These are phyloP conservation scores for Arachnomyces sp. DNA, from an alignment of 2,329 filamentous ascomycete genomes.

Conservation along the genomic window DNA sequence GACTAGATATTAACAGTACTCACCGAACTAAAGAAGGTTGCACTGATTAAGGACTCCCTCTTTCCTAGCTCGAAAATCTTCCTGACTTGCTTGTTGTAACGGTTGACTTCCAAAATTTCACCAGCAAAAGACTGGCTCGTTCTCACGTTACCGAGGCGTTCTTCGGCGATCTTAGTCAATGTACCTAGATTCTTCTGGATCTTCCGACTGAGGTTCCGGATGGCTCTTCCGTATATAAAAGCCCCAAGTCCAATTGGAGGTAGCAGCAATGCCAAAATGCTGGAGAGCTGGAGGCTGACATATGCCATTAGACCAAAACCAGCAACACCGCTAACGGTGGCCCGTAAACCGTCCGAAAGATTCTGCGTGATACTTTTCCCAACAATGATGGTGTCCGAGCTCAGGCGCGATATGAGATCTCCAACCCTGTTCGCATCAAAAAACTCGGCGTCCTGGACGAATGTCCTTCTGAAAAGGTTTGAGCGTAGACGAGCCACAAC, in stretches of 20 bases:
- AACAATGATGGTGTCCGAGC: conserved; percentile 94
- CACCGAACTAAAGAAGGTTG: conserved; percentile 71
- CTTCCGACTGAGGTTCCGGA: conserved; percentile 79
- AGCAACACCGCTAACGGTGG: conserved; percentile 79
- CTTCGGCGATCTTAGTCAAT: conserved; percentile 93
- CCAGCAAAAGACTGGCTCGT: conserved; percentile 95
- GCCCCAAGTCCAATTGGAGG: conserved; percentile 85
- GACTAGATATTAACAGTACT: conserved; percentile 15
- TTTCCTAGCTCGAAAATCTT: conserved; percentile 86
- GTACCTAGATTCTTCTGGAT: conserved; percentile 92
- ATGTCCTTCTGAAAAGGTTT: conserved; percentile 82
- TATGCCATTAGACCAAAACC: conserved; percentile 94
- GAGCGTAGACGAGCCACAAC: conserved; percentile 86
- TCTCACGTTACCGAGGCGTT: conserved; percentile 91
- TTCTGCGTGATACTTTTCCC: conserved; percentile 99
- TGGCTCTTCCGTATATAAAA: conserved; percentile 82
- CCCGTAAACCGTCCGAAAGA: conserved; percentile 86
- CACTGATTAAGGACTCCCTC: conserved; percentile 77
- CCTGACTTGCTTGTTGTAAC: conserved; percentile 87
- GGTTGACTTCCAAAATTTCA: conserved; percentile 77
- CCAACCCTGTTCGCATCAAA: conserved; percentile 97
- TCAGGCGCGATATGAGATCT: conserved; percentile 88
- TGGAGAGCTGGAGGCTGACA: conserved; percentile 83
- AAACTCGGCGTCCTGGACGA: conserved; percentile 96
- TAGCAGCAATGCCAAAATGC: conserved; percentile 75